These are phyloP conservation scores for Flammula alnicola DNA, from an alignment of 1,284 basidiomycete species.

Conservation along the genomic window DNA sequence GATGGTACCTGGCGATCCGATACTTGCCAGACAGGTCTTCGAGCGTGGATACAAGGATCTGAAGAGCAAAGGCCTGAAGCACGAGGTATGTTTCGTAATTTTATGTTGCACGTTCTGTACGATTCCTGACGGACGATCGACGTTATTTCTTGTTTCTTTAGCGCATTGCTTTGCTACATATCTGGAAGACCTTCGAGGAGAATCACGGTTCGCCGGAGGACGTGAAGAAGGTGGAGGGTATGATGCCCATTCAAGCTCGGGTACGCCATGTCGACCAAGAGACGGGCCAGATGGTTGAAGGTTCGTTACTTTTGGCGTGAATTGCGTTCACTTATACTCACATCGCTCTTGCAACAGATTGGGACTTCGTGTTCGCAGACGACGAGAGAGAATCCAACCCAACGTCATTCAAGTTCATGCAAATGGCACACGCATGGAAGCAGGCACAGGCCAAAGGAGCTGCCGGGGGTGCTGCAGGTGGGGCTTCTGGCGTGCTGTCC, in stretches of 20 bases:
- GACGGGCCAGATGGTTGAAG: slow-evolving; percentile 85
- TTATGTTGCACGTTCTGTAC: slow-evolving; percentile 8
- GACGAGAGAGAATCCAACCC: slow-evolving; percentile 93
- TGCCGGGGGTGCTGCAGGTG: slow-evolving; percentile 27
- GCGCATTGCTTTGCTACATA: slow-evolving; percentile 89
- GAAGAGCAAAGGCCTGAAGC: slow-evolving; percentile 80
- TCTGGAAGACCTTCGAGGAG: slow-evolving; percentile 93
- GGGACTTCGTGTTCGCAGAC: slow-evolving; percentile 94
- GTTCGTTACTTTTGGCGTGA: slow-evolving; percentile 45
- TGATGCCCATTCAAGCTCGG: slow-evolving; percentile 92
- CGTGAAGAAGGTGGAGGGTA: slow-evolving; percentile 79
- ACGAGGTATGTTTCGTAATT: slow-evolving; percentile 62
- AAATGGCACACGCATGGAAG: slow-evolving; percentile 93
- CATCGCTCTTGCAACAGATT: slow-evolving; percentile 56
- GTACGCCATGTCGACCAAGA: slow-evolving; percentile 83
- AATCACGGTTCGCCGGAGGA: slow-evolving; percentile 74
- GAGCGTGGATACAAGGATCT: slow-evolving; percentile 87
- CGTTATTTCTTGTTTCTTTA: slow-evolving; percentile 36
- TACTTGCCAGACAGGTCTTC: slow-evolving; percentile 78
- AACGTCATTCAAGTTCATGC: slow-evolving; percentile 90
- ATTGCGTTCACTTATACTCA: not conserved
- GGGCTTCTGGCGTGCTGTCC: slow-evolving; percentile 38
- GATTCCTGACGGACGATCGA: no score
- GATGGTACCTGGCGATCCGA: slow-evolving; percentile 72
- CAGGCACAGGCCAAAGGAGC: slow-evolving; percentile 49